Evolutionary conservation across 1,284 basidiomycete genomes (phyloP), one percentile per base, ranked within the genome.

Genomic region (Fistulinella cinereoalba): DNA sequence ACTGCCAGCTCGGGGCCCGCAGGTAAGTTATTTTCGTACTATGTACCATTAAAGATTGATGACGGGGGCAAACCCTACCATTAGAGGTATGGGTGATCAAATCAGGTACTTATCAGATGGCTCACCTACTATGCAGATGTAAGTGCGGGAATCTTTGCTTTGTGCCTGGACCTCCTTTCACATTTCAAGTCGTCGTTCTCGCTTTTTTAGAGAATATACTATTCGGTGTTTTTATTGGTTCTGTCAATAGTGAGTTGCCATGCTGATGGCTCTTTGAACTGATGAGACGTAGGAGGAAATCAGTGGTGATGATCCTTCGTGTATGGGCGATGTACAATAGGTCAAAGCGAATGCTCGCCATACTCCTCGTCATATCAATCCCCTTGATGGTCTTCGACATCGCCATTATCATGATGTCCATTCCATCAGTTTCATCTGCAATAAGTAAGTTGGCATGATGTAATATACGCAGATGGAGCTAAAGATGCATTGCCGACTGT

Each of bases 281-380:
- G 34, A 15, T 19, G 3, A n/a, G 18, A 25, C 16, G 24, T 16
- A n/a, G 10, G 16, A 25, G 10, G 27, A 38, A 18, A 5, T 18
- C 9, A 38, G 37, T 38, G 24, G 24, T 38, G n/a, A 38, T 38
- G 37, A 38, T 38, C 24, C 37, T 38, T 8, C 54, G 51, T 13
- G 7, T 49, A 4, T 54, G 50, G 54, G 51, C 42, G 10, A 53
- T 54, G 33, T 54, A 50, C n/a, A 15, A 18, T 22, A 46, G 41
- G 22, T 56, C 54, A 3, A 50, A n/a, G 24, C 3, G 41, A 8
- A 25, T 54, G 11, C 27, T 54, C 4, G 18, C 22, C 0, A 31
- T 40, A 8, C 39, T 54, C 9, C 32, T 56, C 15, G 19, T 12
- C 11, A 47, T 28, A 7, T 56, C 37, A 19, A 4, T 31, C 6